phyloP scores from a whole-genome alignment of 2,329 filamentous ascomycete species.

The Cryoendolithus antarcticus region DNA sequence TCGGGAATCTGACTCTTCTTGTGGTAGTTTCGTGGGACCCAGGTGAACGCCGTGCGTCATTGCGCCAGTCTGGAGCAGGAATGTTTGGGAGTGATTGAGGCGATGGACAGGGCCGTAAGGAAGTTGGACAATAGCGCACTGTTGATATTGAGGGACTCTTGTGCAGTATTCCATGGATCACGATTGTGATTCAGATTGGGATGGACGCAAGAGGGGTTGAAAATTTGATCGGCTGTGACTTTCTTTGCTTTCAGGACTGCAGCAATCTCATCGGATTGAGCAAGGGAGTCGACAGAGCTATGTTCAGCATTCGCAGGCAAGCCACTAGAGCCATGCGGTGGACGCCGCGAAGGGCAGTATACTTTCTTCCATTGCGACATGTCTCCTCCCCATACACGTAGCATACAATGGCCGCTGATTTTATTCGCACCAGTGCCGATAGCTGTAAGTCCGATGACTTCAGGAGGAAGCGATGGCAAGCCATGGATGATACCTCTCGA shows the following conservation, averaged over 20 bases:
- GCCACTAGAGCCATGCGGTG: conserved; percentile 25
- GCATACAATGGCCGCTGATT: conserved; percentile 40
- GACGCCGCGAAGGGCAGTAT: conserved; percentile 37
- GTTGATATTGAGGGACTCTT: conserved; percentile 39
- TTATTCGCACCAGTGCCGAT: conserved; percentile 44
- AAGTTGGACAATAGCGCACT: conserved; percentile 39
- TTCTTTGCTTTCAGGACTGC: conserved; percentile 21
- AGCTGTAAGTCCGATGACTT: conserved; percentile 34
- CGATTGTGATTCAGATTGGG: conserved; percentile 33
- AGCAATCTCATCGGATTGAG: conserved; percentile 26
- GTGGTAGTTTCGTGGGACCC: conserved; percentile 32
- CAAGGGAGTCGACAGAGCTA: conserved; percentile 27
- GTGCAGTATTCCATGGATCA: conserved; percentile 37
- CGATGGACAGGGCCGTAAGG: conserved; percentile 30
- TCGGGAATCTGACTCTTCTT: conserved; percentile 36
- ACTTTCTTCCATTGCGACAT: conserved; percentile 41
- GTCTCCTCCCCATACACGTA: conserved; percentile 35
- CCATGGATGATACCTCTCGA: conserved; percentile 38
- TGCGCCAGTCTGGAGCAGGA: conserved; percentile 40
- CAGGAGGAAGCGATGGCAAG: conserved; percentile 33
- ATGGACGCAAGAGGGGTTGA: conserved; percentile 46
- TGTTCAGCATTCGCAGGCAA: conserved; percentile 16
- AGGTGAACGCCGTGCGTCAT: conserved; percentile 42
- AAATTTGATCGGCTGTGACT: conserved; percentile 33
- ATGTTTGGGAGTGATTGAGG: conserved; percentile 34